Base-by-base conservation (phyloP, 108 stramenopile species). In the Aurantiochytrium sp. region DNA sequence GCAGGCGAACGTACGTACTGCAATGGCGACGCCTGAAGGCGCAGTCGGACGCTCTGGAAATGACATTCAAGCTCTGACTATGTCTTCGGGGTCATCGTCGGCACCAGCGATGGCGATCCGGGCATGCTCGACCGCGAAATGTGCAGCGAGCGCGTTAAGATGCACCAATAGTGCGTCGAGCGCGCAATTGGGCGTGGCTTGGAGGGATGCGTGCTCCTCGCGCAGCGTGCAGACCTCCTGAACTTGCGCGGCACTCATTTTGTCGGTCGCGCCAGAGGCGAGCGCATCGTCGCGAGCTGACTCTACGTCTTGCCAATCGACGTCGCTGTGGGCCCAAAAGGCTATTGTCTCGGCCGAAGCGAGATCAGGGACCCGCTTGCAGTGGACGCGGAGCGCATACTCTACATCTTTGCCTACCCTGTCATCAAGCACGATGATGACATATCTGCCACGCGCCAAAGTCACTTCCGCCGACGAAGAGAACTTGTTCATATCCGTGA, bases 271-370 rank as follows among this genome's bases (percentile, higher is more conserved):
- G 34, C 59, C 59, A 10, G 34, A 34, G 0, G 73, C 39, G 27
- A 81, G 39, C 19, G 73, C 73, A 6, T 81, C 73, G 45, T 81
- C 73, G 8, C 73, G 73, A 12, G 73, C 73, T 6, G 73, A 41
- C n/a, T 48, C 73, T 0, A 41, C 42, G 39, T 81, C 73, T 41
- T 48, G 45, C 73, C 73, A 81, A 24, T 48, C 45, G 27, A 81
- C 45, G n/a, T 81, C 73, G 30, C 73, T 27, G 30, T 24, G 6
- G n/a, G 42, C 42, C 39, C 73, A 48, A 48, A 81, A 48, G 10
- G 45, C 6, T 12, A 41, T 12, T 3, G 0, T 48, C 32, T 41
- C 73, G 36, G 42, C 42, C 17, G n/a, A 6, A 27, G 42, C 12
- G 1, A 27, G 24, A 24, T 81, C 73, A 17, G 59, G 59, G 19